Percentiles rank a stretch among this genome's conserved stretches.
Evolutionary conservation across 768 basidiomycete genomes (phyloP).

Genomic region (Phylloporus sp.): DNA sequence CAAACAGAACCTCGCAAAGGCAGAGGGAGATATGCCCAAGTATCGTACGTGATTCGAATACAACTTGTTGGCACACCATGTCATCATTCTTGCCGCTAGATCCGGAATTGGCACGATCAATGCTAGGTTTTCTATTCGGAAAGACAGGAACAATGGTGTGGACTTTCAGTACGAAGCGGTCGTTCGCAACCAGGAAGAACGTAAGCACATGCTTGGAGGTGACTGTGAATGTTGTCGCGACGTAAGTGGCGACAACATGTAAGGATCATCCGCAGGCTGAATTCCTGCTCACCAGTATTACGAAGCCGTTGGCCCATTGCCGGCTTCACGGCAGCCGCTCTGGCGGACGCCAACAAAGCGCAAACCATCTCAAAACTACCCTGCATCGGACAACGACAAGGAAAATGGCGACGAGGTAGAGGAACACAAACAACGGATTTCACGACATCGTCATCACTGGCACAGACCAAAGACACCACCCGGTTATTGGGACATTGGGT

Average conservation of each 20-base stretch:
- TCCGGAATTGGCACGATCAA: conserved; percentile 49
- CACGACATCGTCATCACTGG: conserved; percentile 72
- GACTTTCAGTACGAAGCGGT: conserved; percentile 74
- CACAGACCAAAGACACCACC: conserved; percentile 72
- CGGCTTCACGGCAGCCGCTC: conserved; percentile 61
- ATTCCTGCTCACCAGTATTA: conserved; percentile 57
- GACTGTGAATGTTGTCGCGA: conserved; percentile 83
- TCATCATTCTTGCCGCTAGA: conserved; percentile 12
- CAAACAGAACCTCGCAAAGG: conserved; percentile 43
- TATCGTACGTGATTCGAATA: conserved; percentile 27
- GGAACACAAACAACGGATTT: conserved; percentile 67
- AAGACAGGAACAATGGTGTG: conserved; percentile 59
- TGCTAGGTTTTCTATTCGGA: conserved; percentile 62
- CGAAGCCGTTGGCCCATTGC: conserved; percentile 68
- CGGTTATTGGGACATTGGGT: conserved; percentile 87
- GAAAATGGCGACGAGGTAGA: conserved; percentile 34
- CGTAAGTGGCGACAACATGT: conserved; percentile 38
- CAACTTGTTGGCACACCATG: neutral
- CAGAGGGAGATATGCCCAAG: conserved; percentile 54
- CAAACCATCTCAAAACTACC: conserved; percentile 7
- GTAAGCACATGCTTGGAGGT: conserved; percentile 64
- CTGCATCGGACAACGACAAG: conserved; percentile 17
- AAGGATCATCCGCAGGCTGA: neutral
- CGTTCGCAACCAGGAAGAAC: conserved; percentile 59
- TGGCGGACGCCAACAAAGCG: conserved; percentile 65